Evolutionary conservation across 805 yeast genomes (phyloP), one percentile per base, ranked within the genome.

Genomic region (Sugiyamaella marilandica): DNA sequence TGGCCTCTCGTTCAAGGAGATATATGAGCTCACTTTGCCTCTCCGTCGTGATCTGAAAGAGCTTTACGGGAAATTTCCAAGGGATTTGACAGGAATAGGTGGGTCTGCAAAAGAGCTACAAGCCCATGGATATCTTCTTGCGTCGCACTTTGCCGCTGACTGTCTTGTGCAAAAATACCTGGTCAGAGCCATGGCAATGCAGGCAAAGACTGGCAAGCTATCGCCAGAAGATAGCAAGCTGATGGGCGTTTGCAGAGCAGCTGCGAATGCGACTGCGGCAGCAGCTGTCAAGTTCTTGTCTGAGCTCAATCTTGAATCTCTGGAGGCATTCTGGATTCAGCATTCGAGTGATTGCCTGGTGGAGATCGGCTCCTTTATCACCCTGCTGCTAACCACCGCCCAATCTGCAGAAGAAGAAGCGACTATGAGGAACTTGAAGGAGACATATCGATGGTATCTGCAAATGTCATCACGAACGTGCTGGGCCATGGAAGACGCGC

Each of bases 401-500:
- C 19, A 19, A 10, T 7, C 45, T 31, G 35, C 55, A 47, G 56
- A 53, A 16, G 55, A 53, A 39, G 57, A 54, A 10, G 44, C 51
- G 41, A 32, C 52, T 10, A 54, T 55, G 29, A 44, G 43, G 19
- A 55, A 51, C 19, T 47, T 55, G 36, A 50, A 50, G 41, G 56
- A 56, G 34, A 47, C 52, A 9, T 58, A 54, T 39, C 49, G 57
- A 33, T 60, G 64, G 64, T 54, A 56, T 41, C 39, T 60, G 21
- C 56, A 59, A 8, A 54, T 59, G 4, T 55, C 55, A 43, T 57
- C 62, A 9, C 50, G 63, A 9, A 58, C 61, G 2, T 55, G 61
- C 8, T 54, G 59, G 55, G 53, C 58, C 52, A 55, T 60, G 50
- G 59, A 59, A 51, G 54, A 56, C 45, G 61, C 62, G 5, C 34